Evolutionary conservation across 352 stramenopile genomes (phyloP).

Genomic region (Phytophthora brassicae): DNA sequence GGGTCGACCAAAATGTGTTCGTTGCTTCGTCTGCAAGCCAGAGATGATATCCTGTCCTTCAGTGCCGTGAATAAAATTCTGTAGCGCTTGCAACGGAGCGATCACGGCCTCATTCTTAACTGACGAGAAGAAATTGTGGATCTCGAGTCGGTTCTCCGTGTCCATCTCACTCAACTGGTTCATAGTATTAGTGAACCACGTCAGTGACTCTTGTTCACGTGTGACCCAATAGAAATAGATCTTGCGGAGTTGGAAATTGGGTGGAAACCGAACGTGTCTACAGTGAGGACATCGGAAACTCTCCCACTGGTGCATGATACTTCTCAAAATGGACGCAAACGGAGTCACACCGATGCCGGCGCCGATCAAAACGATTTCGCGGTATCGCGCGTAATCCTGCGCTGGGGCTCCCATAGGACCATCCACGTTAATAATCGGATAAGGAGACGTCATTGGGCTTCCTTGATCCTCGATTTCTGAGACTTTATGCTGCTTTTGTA

Average conservation of each 20-base stretch:
- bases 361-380: constrained; percentile 65
- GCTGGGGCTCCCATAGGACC: constrained; percentile 58
- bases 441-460: constrained; percentile 33
- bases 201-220: constrained; percentile 67
- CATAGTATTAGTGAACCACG: constrained; percentile 84
- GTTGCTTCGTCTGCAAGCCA: constrained; percentile 67
- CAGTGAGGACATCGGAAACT: constrained; percentile 56
- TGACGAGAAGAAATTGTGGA: constrained; percentile 85
- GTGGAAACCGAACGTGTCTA: constrained; percentile 56
- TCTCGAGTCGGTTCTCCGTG: constrained; percentile 71
- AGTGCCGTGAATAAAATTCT: constrained; percentile 71
- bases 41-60: constrained; percentile 76
- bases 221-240: constrained; percentile 89
- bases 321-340: constrained; percentile 70
- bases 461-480: constrained; percentile 32
- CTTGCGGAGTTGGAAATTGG: constrained; percentile 69
- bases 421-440: constrained; percentile 58
- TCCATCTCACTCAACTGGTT: constrained; percentile 78
- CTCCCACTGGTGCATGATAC: constrained; percentile 71
- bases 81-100: constrained; percentile 62
- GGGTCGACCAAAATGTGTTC: constrained; percentile 74
- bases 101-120: constrained; percentile 60
- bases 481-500: constrained; percentile 32
- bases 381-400: constrained; percentile 64
- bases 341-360: constrained; percentile 74